Evolutionary conservation across 83 land plant species (phyloP), one percentile per base, ranked within the genome.

Genomic region (Isoetes engelmannii): DNA sequence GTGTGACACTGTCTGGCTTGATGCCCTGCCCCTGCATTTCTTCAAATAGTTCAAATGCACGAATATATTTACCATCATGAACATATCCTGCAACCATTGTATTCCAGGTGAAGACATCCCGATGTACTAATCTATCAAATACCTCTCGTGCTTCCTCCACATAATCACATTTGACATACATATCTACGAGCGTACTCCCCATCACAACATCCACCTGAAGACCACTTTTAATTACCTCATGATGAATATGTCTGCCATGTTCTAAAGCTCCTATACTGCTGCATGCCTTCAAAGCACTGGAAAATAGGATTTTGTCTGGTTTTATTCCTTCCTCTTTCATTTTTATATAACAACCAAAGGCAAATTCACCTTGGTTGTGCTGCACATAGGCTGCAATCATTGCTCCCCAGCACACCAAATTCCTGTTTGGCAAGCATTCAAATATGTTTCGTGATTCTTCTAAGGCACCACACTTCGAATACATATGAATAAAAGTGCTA

Each of bases 1-100:
- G 83, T 5, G 89, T 83, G 57, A 81, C 80, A 45, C 78, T 73
- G 63, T 79, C 77, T 7, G 86, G 78, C 5, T 45, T n/a, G 7
- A 76, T 44, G 19, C 72, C 77, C 4, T 42, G 45, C 17, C 74
- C 65, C 21, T 63, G 49, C 89, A 83, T 83, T 7, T 74, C 68
- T 9, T 12, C 1, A 51, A 65, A 83, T 5, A 70, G n/a, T 37
- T 56, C 5, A 9, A 83, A 12, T 3, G 80, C 85, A 45, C 64
- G 60, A 21, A 75, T 72, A 1, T 60, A 60, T 4, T 77, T 60
- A 46, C 66, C 28, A 21, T 80, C 47, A 46, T 70, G 66, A 8
- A 80, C 80, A 75, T 72, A 65, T 5, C 72, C 88, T 71, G 69
- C 80, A 47, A 85, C 78, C 85, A 85, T 77, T 20, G 78, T 50